Conservation (phyloP, 352 stramenopile genomes). For the Globisporangium lucens region DNA sequence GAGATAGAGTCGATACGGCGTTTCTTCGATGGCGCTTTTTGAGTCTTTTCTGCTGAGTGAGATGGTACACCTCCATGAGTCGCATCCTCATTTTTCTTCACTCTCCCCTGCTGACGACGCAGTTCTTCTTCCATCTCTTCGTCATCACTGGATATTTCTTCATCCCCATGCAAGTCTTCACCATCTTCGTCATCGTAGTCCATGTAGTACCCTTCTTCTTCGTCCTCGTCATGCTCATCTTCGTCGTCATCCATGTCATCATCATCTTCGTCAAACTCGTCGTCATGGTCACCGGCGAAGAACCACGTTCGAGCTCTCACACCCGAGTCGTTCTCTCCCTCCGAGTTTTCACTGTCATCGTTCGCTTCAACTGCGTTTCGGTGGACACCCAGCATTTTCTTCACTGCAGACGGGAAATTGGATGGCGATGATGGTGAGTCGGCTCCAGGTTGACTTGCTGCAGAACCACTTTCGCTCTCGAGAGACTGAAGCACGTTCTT, state of each 20-base stretch:
- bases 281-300: conserved; percentile 39
- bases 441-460: background rate
- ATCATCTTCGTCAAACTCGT: conserved; percentile 44
- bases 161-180: conserved; percentile 24
- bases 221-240: conserved; percentile 51
- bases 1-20: conserved; percentile 27
- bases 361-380: conserved; percentile 24
- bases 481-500: conserved; percentile 50
- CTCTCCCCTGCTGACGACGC: background rate
- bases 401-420: conserved; percentile 35
- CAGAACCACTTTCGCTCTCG: conserved; percentile 6
- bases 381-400: conserved; percentile 56
- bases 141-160: conserved; percentile 41
- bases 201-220: conserved; percentile 50
- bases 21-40: conserved; percentile 21
- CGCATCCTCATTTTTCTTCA: background rate
- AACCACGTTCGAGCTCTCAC: conserved; percentile 31
- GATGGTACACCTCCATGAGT: background rate
- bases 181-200: conserved; percentile 55
- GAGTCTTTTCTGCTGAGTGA: background rate
- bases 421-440: background rate
- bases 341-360: conserved; percentile 54
- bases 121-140: conserved; percentile 17
- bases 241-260: conserved; percentile 55
- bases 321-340: conserved; percentile 30